These are phyloP conservation scores for Begonia fuchsioides DNA, from an alignment of 306 rosid genomes.

Conservation along the genomic window DNA sequence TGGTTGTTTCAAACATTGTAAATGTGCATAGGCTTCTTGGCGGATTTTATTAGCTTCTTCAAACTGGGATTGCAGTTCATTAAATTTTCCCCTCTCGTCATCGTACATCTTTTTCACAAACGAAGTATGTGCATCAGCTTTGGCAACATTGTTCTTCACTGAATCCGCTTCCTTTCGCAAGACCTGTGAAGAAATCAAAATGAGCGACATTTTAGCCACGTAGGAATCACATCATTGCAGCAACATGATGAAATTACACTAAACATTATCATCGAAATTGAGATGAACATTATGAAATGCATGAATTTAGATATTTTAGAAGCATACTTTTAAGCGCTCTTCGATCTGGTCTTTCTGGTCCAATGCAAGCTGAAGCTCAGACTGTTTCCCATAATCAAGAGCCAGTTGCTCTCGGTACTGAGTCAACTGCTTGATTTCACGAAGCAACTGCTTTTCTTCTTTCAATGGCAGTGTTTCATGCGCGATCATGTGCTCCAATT, in stretches of 20 bases:
- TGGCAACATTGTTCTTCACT: slow-evolving; percentile 41
- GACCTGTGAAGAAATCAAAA: slow-evolving; percentile 12
- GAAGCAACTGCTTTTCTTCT: slow-evolving; percentile 66
- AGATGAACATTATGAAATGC: too few relatives aligned
- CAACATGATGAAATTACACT: too few relatives aligned
- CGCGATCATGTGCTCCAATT: slow-evolving; percentile 55
- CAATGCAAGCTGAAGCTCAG: slow-evolving; percentile 36
- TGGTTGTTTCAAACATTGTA: slow-evolving; percentile 43
- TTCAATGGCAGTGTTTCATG: slow-evolving; percentile 72
- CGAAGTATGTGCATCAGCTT: slow-evolving; percentile 38
- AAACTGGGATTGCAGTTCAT: slow-evolving; percentile 26
- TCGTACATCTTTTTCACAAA: slow-evolving; percentile 41
- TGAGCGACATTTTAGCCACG: too few relatives aligned
- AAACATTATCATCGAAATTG: too few relatives aligned
- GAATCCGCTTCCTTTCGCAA: slow-evolving; percentile 49
- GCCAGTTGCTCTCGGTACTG: slow-evolving; percentile 60
- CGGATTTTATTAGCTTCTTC: slow-evolving; percentile 58
- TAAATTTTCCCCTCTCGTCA: slow-evolving; percentile 26
- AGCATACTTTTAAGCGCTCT: slow-evolving; percentile 40
- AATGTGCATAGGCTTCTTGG: slow-evolving; percentile 55
- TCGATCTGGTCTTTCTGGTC: slow-evolving; percentile 48
- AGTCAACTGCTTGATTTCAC: slow-evolving; percentile 63
- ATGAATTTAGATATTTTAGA: too few relatives aligned
- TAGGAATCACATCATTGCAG: too few relatives aligned
- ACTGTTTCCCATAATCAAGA: slow-evolving; percentile 37